Conservation (phyloP, 1,284 basidiomycete genomes). For the Somion occarium region DNA sequence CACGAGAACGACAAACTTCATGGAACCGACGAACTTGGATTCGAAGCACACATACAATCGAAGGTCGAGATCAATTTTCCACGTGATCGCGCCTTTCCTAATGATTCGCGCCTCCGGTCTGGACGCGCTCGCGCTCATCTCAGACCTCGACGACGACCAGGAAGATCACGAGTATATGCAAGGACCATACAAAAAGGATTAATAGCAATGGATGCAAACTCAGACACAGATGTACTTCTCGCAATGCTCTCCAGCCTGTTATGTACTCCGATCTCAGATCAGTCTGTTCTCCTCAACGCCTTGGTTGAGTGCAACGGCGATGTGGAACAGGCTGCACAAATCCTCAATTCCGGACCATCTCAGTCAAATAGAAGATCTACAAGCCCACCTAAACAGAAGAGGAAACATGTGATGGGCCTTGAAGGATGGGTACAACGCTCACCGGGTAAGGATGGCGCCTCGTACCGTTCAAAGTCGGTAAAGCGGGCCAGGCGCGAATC, state of each 20-base stretch:
- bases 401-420: conserved; percentile 31
- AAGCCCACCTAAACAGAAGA: conserved; percentile 27
- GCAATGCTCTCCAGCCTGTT: conserved; percentile 63
- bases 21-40: too few relatives aligned
- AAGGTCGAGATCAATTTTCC: too few relatives aligned
- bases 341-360: conserved; percentile 15
- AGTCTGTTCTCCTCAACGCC: conserved; percentile 50
- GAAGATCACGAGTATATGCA: too few relatives aligned
- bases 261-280: conserved; percentile 29
- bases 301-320: conserved; percentile 59
- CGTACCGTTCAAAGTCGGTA: too few relatives aligned
- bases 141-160: too few relatives aligned
- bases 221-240: conserved; percentile 66
- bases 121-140: too few relatives aligned
- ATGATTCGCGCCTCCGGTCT: too few relatives aligned
- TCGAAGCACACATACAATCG: too few relatives aligned
- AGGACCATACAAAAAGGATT: too few relatives aligned
- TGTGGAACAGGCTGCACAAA: conserved; percentile 49
- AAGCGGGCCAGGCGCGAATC: too few relatives aligned
- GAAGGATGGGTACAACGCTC: conserved; percentile 33
- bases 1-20: too few relatives aligned
- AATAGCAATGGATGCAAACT: conserved; percentile 4
- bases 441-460: conserved; percentile 19
- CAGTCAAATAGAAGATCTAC: background rate
- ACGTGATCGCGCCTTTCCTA: too few relatives aligned